phyloP scores from a whole-genome alignment of 139 green algal species.

The Chlorella sorokiniana region DNA sequence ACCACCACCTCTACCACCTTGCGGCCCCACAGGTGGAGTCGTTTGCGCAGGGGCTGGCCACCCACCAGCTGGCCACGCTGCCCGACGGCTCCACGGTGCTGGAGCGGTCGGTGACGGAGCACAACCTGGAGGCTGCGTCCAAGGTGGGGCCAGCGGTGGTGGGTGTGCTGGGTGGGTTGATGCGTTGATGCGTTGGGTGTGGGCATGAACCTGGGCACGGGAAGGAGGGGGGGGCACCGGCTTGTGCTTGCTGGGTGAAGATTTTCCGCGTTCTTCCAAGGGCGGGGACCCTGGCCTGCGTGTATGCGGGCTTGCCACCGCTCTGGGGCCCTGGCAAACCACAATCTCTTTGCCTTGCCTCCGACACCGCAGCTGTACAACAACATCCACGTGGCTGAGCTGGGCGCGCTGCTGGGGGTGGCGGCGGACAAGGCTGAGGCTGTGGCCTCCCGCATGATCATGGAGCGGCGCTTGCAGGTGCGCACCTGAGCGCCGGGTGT shows the following conservation, averaged over 20 bases:
- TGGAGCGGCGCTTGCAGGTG: slow-evolving; percentile 74
- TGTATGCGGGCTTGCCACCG: too few species aligned
- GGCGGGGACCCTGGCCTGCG: too few species aligned
- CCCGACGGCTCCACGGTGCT: slow-evolving; percentile 88
- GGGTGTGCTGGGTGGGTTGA: too few species aligned
- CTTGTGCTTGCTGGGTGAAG: too few species aligned
- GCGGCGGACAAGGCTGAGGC: slow-evolving; percentile 75
- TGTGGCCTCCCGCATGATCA: slow-evolving; percentile 84
- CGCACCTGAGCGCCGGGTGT: neutral
- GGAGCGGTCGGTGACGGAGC: slow-evolving; percentile 87
- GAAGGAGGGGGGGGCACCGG: too few species aligned
- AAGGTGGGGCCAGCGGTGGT: too few species aligned
- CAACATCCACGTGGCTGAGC: slow-evolving; percentile 58
- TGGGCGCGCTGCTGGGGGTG: slow-evolving; percentile 88
- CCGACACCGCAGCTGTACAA: too few species aligned
- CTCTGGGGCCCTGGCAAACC: too few species aligned
- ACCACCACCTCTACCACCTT: neutral
- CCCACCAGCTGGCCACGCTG: slow-evolving; percentile 85
- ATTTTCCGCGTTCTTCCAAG: too few species aligned
- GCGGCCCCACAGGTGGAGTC: slow-evolving; percentile 71
- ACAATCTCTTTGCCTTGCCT: too few species aligned
- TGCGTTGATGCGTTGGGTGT: too few species aligned
- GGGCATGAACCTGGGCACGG: too few species aligned
- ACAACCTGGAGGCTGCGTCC: slow-evolving; percentile 82
- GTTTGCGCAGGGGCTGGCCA: slow-evolving; percentile 80